Conservation (phyloP, 306 rosid genomes). For the Sicyos baderoa region DNA sequence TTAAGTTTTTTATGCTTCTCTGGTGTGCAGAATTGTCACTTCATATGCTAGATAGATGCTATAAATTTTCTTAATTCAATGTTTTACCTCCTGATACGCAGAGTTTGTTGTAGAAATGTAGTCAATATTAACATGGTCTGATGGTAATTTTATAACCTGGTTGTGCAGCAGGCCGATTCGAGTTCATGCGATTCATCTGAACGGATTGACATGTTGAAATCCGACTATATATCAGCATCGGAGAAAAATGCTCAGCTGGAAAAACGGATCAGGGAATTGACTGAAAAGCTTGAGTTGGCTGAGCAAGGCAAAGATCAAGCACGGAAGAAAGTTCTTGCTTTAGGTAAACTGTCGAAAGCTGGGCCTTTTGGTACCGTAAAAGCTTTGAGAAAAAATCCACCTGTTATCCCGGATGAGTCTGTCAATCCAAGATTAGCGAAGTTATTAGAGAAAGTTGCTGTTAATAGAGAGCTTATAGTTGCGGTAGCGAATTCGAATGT, state of each 20-base stretch:
- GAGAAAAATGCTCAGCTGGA: conserved; percentile 52
- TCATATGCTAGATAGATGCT: conserved; percentile 1
- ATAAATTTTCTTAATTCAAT: too few relatives aligned
- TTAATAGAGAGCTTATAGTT: conserved; percentile 63
- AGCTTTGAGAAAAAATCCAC: conserved; percentile 63
- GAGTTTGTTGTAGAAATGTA: background rate
- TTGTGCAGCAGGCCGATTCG: conserved; percentile 40
- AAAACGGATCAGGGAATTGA: conserved; percentile 55
- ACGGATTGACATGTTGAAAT: conserved; percentile 53
- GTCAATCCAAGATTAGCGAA: conserved; percentile 77
- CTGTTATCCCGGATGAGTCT: conserved; percentile 66
- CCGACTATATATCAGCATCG: conserved; percentile 42
- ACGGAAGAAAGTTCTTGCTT: conserved; percentile 62
- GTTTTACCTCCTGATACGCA: background rate
- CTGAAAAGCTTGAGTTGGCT: conserved; percentile 51
- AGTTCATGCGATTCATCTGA: conserved; percentile 61
- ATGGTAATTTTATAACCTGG: conserved; percentile 14
- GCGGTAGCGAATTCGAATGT: conserved; percentile 83
- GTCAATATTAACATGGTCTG: conserved; percentile 8
- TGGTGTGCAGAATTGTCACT: conserved; percentile 3
- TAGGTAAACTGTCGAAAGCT: conserved; percentile 57
- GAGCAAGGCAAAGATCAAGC: conserved; percentile 78
- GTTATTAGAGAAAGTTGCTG: conserved; percentile 64
- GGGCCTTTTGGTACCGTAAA: conserved; percentile 81
- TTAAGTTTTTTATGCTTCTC: background rate